phyloP scores from a whole-genome alignment of 1,284 basidiomycete species.

The Mycena sp. region DNA sequence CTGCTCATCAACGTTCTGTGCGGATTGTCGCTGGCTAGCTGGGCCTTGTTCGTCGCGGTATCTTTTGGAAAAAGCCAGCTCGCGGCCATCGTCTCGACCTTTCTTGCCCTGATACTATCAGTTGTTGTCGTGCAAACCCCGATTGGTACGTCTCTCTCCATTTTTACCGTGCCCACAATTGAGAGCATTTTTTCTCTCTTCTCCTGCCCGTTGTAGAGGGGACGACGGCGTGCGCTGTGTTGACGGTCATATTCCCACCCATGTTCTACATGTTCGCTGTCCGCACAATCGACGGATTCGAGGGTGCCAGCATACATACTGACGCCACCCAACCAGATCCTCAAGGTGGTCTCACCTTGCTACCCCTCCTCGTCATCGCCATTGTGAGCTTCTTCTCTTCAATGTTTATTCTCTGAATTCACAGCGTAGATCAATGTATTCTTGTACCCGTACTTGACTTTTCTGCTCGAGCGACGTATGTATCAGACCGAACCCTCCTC shows the following conservation, averaged over 20 bases:
- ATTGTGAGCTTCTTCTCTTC: conserved; percentile 54
- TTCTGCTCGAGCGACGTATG: conserved; percentile 65
- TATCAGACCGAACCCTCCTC: conserved; percentile 65
- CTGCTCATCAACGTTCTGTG: conserved; percentile 72
- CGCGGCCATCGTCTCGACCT: conserved; percentile 72
- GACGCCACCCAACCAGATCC: conserved; percentile 65
- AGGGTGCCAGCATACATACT: conserved; percentile 62
- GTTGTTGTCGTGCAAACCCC: conserved; percentile 75
- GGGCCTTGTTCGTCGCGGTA: conserved; percentile 73
- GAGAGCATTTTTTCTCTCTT: not conserved
- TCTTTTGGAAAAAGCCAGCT: conserved; percentile 78
- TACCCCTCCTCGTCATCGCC: conserved; percentile 70
- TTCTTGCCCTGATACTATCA: conserved; percentile 64
- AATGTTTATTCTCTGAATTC: not conserved
- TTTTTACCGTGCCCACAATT: too few species aligned
- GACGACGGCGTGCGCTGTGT: conserved; percentile 62
- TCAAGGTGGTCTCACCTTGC: conserved; percentile 60
- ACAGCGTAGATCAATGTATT: conserved; percentile 67
- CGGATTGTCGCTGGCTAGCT: conserved; percentile 72
- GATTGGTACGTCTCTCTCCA: conserved; percentile 30
- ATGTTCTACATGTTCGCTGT: conserved; percentile 78
- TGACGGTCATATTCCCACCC: conserved; percentile 79
- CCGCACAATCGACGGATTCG: conserved; percentile 72
- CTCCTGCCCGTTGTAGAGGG: conserved; percentile 39
- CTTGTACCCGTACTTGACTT: conserved; percentile 73